Conservation (phyloP, 306 rosid genomes). For the Psophocarpus tetragonolobus region DNA sequence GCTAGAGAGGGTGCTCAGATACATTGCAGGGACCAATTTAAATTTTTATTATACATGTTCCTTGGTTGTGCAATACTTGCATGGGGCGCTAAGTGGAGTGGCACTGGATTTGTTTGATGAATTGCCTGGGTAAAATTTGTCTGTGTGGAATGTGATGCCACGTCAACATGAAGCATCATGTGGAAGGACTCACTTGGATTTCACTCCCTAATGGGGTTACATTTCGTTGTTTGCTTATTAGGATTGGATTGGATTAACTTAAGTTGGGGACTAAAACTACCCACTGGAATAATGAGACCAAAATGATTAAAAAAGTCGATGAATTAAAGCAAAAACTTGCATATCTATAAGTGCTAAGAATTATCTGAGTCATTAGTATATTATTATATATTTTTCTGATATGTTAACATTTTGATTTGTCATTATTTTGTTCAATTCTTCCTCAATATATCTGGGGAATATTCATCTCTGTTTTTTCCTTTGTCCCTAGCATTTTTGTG, state of each 20-base stretch:
- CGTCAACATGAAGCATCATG: too few relatives aligned
- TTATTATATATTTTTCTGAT: neutral
- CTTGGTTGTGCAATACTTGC: too few relatives aligned
- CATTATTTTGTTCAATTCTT: neutral
- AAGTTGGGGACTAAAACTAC: neutral
- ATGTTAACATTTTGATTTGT: neutral
- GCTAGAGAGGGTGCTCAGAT: too few relatives aligned
- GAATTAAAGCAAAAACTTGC: neutral
- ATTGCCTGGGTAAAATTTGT: too few relatives aligned
- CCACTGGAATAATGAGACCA: neutral
- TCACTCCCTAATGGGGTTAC: too few relatives aligned
- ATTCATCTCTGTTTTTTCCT: slow-evolving; percentile 10
- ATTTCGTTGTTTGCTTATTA: too few relatives aligned
- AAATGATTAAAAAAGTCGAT: neutral
- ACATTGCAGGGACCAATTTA: too few relatives aligned
- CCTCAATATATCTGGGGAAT: neutral
- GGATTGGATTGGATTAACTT: neutral
- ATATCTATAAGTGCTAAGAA: neutral
- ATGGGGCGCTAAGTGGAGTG: too few relatives aligned
- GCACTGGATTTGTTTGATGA: too few relatives aligned
- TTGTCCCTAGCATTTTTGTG: slow-evolving; percentile 77
- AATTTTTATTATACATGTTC: too few relatives aligned
- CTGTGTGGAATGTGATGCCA: too few relatives aligned
- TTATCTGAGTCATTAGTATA: neutral
- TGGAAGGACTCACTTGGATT: too few relatives aligned